Evolutionary conservation across 2,329 filamentous ascomycete species (phyloP).

Genomic region (Fusarium scirpi): DNA sequence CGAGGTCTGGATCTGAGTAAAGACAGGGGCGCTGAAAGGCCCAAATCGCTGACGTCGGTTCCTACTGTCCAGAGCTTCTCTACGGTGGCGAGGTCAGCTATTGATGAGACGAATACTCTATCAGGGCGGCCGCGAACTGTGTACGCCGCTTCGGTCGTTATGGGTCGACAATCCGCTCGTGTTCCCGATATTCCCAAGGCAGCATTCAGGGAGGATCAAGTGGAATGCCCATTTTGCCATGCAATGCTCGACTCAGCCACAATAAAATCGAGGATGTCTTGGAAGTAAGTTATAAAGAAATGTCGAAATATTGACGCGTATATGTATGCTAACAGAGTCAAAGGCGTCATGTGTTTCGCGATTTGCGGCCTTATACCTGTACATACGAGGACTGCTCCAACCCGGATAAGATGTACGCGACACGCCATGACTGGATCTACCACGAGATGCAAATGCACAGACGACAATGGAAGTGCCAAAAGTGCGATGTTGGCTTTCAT

Average conservation of each 20-base stretch:
- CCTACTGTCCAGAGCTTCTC: not conserved
- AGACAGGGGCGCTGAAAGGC: too few relatives aligned
- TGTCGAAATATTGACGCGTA: fast-evolving
- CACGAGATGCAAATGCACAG: not conserved
- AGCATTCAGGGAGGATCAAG: fast-evolving
- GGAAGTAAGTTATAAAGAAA: not conserved
- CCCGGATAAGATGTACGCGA: not conserved
- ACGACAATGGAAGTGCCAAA: not conserved
- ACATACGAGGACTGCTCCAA: fast-evolving
- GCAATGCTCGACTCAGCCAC: not conserved
- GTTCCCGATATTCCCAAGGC: not conserved
- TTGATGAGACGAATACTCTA: fast-evolving
- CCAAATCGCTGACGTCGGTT: not conserved
- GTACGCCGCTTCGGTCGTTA: fast-evolving
- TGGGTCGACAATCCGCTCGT: not conserved
- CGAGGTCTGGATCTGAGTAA: too few relatives aligned
- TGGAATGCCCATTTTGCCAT: not conserved
- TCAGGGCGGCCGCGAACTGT: fast-evolving
- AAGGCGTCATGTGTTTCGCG: not conserved
- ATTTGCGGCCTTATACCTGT: not conserved
- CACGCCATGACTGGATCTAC: not conserved
- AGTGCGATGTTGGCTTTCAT: not conserved
- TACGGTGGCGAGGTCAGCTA: fast-evolving
- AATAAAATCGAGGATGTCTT: not conserved
- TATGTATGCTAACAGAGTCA: not conserved